Conservation (phyloP, 2,329 filamentous ascomycete genomes). For the Tricladium varicosporioides region DNA sequence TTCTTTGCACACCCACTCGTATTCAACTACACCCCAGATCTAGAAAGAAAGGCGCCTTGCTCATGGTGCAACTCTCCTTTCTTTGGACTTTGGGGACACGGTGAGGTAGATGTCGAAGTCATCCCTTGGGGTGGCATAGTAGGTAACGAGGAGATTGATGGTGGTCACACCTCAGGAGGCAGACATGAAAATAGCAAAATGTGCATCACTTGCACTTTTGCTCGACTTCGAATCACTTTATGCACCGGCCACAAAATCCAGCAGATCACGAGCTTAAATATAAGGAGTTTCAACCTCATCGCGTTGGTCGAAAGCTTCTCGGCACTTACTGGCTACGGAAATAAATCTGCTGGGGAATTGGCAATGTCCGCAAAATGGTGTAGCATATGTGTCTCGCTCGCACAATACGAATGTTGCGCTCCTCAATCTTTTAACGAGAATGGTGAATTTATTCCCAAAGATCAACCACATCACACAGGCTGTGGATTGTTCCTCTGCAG, state of each 20-base stretch:
- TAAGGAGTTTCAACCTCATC: slow-evolving; percentile 9
- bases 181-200: slow-evolving; percentile 19
- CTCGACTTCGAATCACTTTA: slow-evolving; percentile 17
- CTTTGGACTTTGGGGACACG: slow-evolving; percentile 28
- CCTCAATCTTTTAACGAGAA: not conserved
- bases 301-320: slow-evolving; percentile 6
- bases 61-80: slow-evolving; percentile 25
- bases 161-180: slow-evolving; percentile 17
- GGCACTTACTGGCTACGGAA: slow-evolving; percentile 5
- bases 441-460: not conserved
- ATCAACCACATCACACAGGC: not conserved
- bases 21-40: slow-evolving; percentile 27
- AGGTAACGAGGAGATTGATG: slow-evolving; percentile 26
- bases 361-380: slow-evolving; percentile 24
- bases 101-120: slow-evolving; percentile 17
- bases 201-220: slow-evolving; percentile 28
- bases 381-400: slow-evolving; percentile 24
- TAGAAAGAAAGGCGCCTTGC: slow-evolving; percentile 15
- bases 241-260: slow-evolving; percentile 21
- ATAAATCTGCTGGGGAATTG: slow-evolving; percentile 11
- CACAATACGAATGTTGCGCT: slow-evolving; percentile 15
- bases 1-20: slow-evolving; percentile 29
- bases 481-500: slow-evolving; percentile 29
- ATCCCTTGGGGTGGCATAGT: slow-evolving; percentile 11
- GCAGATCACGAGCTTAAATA: slow-evolving; percentile 12